These are phyloP conservation scores for Boletus eberwhitei DNA, from an alignment of 768 basidiomycete genomes.

Conservation along the genomic window DNA sequence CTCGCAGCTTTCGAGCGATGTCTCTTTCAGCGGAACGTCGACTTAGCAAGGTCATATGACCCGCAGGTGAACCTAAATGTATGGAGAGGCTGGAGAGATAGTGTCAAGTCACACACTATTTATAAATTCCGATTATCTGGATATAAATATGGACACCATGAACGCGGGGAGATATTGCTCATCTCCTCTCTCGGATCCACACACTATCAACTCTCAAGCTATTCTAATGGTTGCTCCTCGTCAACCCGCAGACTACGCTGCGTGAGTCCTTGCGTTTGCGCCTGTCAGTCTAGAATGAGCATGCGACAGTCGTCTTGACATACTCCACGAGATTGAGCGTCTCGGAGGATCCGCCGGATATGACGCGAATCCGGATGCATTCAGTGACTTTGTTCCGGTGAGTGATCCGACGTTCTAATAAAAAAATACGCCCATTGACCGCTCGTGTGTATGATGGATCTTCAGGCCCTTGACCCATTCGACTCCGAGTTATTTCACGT, in stretches of 20 bases:
- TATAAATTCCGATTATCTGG: neutral
- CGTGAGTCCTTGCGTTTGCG: neutral
- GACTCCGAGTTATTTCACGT: neutral
- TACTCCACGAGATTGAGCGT: neutral
- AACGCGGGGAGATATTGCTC: neutral
- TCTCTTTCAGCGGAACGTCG: neutral
- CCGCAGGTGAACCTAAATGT: neutral
- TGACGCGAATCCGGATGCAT: neutral
- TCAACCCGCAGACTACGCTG: neutral
- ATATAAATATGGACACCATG: neutral
- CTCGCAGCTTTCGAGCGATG: neutral
- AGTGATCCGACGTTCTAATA: neutral
- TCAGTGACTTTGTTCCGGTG: neutral
- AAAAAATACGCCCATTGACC: neutral
- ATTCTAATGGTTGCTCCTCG: neutral
- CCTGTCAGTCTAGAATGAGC: neutral
- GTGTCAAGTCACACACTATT: neutral
- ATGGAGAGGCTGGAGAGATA: neutral
- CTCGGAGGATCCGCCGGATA: conserved; percentile 2
- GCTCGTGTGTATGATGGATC: neutral
- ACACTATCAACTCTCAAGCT: neutral
- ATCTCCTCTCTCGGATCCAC: neutral
- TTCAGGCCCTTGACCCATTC: neutral
- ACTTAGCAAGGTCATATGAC: neutral
- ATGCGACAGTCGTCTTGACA: neutral